Evolutionary conservation across 106 monocot genomes (phyloP), one percentile per base, ranked within the genome.

Genomic region (Dendrobium officinale): DNA sequence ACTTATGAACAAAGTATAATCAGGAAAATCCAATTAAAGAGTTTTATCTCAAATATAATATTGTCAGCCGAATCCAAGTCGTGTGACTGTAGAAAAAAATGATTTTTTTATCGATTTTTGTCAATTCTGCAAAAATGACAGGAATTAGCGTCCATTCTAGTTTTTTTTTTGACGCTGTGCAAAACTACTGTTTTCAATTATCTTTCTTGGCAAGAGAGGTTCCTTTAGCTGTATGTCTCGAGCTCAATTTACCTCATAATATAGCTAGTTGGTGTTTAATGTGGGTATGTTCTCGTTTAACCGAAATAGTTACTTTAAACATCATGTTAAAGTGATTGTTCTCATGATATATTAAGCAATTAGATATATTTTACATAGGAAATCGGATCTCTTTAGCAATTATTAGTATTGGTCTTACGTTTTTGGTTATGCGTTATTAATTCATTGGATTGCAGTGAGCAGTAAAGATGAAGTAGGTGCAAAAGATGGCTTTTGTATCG

Each of bases 401-500:
- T 86, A 20, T 45, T 70, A 1, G 6, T 15, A 51, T 17, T 49
- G 49, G 47, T 73, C 18, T 80, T 4, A 24, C 42, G 59, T 79
- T 54, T 54, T 42, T 80, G 11, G 31, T 84, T 17, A 51, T 67
- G 66, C 56, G 64, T n/a, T 79, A 33, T 70, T 70, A 44, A 43
- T 37, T 74, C 43, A 20, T 44, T 74, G 4, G 10, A 78, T 64
- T 85, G 42, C 73, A 96, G 96, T 92, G 49, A 89, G 45, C 80
- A 90, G 67, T 47, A 80, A 67, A 61, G 90, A 94, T 56, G 92
- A 94, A 85, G 87, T 94, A 31, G 94, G 86, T 78, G 67, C 75
- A 72, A 75, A 73, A 31, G 81, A 77, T 31, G 77, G 86, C 75
- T 82, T 59, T 70, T 79, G 56, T 42, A 77, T 91, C 33, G 83